Conservation (phyloP, 139 green algal species). For the Picocystis salinarum region DNA sequence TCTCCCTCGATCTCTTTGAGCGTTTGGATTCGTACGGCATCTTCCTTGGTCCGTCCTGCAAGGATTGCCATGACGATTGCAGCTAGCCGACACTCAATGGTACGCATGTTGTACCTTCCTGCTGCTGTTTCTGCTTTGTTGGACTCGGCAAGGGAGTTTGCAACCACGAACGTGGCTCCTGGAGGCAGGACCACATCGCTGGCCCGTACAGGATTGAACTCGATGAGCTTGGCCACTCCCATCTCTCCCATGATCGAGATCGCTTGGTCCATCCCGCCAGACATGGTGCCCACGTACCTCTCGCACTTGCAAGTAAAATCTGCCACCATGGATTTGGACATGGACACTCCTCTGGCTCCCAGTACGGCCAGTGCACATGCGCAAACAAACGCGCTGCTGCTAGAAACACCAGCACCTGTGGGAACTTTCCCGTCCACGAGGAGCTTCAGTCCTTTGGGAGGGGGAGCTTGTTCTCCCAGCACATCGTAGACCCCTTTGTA, state of each 20-base stretch:
- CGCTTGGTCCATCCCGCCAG: conserved; percentile 94
- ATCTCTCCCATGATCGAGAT: conserved; percentile 71
- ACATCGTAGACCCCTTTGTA: conserved; percentile 52
- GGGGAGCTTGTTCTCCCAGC: conserved; percentile 2
- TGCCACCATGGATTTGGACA: conserved; percentile 27
- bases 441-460: conserved; percentile 55
- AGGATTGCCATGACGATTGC: conserved; percentile 39
- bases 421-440: conserved; percentile 72
- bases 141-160: conserved; percentile 71
- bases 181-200: conserved; percentile 59
- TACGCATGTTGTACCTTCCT: conserved; percentile 80
- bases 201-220: conserved; percentile 63
- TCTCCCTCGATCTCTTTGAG: conserved; percentile 29
- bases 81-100: conserved; percentile 86
- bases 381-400: conserved; percentile 71
- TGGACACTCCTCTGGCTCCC: conserved; percentile 16
- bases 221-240: conserved; percentile 48
- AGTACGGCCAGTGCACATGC: conserved; percentile 58
- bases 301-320: conserved; percentile 53
- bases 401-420: conserved; percentile 68
- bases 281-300: conserved; percentile 20
- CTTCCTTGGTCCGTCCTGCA: conserved; percentile 27
- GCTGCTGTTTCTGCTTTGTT: conserved; percentile 79
- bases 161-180: conserved; percentile 74
- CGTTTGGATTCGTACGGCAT: conserved; percentile 7